phyloP scores from a whole-genome alignment of 2,329 filamentous ascomycete species.

The Diaporthe humulicola region DNA sequence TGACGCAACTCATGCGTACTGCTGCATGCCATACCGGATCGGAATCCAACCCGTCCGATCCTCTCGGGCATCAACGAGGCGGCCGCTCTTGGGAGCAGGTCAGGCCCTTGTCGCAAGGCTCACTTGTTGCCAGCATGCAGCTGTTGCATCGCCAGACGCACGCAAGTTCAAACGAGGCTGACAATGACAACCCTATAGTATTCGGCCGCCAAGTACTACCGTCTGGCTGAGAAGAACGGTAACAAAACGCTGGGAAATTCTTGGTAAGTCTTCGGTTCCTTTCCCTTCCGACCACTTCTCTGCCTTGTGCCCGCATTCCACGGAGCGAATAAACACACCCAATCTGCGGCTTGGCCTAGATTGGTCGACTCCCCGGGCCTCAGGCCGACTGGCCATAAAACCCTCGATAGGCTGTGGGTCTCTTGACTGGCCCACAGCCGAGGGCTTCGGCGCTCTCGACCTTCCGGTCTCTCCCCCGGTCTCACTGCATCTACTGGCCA shows the following conservation, averaged over 20 bases:
- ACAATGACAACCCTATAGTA: slow-evolving; percentile 67
- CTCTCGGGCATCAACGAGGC: slow-evolving; percentile 58
- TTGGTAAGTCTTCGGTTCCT: slow-evolving; percentile 76
- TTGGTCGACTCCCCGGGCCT: background rate
- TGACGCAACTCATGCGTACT: background rate
- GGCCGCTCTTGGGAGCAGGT: slow-evolving; percentile 36
- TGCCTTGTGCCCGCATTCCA: background rate
- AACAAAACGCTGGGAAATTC: slow-evolving; percentile 93
- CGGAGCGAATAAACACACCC: background rate
- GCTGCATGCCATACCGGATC: background rate
- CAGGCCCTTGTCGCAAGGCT: slow-evolving; percentile 20
- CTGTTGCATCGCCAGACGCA: slow-evolving; percentile 16
- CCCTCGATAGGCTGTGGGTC: background rate
- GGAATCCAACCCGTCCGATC: background rate
- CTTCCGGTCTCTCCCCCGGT: slow-evolving; percentile 1
- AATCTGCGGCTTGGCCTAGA: background rate
- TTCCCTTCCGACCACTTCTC: slow-evolving; percentile 38
- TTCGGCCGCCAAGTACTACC: slow-evolving; percentile 89
- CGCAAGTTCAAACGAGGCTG: slow-evolving; percentile 63
- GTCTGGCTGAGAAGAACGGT: slow-evolving; percentile 88
- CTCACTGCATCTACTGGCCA: slow-evolving; percentile 14
- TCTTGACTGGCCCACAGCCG: slow-evolving; percentile 5
- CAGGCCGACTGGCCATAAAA: background rate
- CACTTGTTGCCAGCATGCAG: background rate
- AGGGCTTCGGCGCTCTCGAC: background rate